A percentile compares a stretch with the other conserved stretches of the same genome.
phyloP scores from a whole-genome alignment of 2,329 filamentous ascomycete species.

The Chaetomiaceae sp. region DNA sequence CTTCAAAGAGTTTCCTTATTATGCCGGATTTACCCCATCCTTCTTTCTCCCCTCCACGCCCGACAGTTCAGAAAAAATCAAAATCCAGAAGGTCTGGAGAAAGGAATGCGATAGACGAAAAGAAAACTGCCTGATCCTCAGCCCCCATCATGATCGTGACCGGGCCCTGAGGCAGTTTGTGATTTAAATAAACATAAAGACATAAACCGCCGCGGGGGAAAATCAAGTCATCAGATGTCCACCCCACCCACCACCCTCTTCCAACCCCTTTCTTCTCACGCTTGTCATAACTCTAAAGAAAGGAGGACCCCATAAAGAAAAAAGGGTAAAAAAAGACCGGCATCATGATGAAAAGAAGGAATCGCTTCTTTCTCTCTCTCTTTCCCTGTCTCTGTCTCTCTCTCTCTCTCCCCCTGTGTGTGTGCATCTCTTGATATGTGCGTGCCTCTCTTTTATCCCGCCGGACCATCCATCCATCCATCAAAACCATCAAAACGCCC shows the following conservation, averaged over 20 bases:
- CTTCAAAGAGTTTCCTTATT: no score
- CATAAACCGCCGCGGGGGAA: background rate
- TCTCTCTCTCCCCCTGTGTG: background rate
- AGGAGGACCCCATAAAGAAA: no score
- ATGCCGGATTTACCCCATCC: no score
- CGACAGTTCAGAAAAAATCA: no score
- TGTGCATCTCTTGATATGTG: background rate
- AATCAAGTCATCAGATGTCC: background rate
- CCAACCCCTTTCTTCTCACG: background rate
- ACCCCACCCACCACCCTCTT: no score
- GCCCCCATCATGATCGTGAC: background rate
- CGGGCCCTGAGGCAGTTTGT: constrained; percentile 9
- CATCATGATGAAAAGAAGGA: background rate
- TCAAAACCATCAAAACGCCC: background rate
- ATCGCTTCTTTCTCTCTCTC: constrained; percentile 7
- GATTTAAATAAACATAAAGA: background rate
- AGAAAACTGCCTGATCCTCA: no score
- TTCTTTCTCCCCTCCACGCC: no score
- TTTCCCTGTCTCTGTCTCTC: background rate
- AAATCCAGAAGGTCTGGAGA: background rate
- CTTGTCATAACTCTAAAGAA: no score
- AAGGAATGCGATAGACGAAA: background rate
- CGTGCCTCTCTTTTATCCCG: constrained; percentile 12
- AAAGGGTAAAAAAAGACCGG: background rate
- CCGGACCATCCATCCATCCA: constrained; percentile 29